Evolutionary conservation across 805 yeast genomes (phyloP).

Genomic region (Kodamaea leandrae): DNA sequence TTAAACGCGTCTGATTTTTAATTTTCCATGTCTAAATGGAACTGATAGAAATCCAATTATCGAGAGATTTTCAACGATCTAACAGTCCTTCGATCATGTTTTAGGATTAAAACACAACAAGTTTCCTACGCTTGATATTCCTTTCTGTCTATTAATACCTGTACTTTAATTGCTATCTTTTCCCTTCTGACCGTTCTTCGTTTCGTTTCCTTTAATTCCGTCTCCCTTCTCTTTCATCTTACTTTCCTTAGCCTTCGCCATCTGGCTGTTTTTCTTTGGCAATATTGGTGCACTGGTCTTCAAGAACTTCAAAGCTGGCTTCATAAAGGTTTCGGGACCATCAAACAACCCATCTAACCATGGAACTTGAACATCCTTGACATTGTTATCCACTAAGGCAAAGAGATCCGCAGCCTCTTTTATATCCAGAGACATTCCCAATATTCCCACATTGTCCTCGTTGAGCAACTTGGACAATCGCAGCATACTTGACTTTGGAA

Average conservation of each 20-base stretch:
- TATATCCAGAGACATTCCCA: conserved; percentile 33
- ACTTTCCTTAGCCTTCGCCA: conserved; percentile 15
- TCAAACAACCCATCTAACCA: conserved; percentile 41
- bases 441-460: conserved; percentile 26
- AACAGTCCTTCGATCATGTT: too few relatives aligned
- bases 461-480: conserved; percentile 31
- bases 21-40: neutral
- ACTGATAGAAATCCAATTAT: neutral
- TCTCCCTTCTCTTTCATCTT: neutral
- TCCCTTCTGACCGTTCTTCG: neutral
- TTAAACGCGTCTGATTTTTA: conserved; percentile 4
- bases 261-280: conserved; percentile 21
- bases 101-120: too few relatives aligned
- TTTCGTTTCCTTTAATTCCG: neutral
- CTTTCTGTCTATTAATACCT: neutral
- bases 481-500: conserved; percentile 47
- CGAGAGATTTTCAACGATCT: neutral
- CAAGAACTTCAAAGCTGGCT: conserved; percentile 42
- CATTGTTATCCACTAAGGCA: conserved; percentile 25
- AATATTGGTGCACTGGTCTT: conserved; percentile 47
- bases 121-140: too few relatives aligned
- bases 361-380: conserved; percentile 41
- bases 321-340: conserved; percentile 18
- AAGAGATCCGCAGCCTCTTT: conserved; percentile 29
- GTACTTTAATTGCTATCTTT: neutral